Percentiles rank a stretch among this genome's conserved stretches.
Evolutionary conservation across 1,284 basidiomycete genomes (phyloP).

Genomic region (Dichomitus squalens): DNA sequence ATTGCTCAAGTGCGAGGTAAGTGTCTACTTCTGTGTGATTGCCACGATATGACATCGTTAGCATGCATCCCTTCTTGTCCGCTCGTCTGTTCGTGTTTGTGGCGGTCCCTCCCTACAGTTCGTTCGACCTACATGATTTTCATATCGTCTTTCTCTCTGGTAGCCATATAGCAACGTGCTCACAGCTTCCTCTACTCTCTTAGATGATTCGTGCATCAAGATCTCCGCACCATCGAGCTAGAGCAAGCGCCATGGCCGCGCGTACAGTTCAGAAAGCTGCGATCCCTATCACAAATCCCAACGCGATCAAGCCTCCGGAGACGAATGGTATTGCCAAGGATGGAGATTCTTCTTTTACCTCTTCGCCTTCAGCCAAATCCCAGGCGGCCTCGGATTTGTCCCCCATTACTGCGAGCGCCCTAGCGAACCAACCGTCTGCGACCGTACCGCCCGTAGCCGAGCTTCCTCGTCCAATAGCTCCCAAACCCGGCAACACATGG

Average conservation of each 20-base stretch:
- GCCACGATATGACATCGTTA: slow-evolving; percentile 5
- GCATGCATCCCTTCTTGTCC: background rate
- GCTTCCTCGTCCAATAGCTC: slow-evolving; percentile 57
- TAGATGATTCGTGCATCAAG: slow-evolving; percentile 77
- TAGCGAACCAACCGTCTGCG: slow-evolving; percentile 72
- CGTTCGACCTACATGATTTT: background rate
- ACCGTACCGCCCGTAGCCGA: slow-evolving; percentile 69
- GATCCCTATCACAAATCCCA: slow-evolving; percentile 84
- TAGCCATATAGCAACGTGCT: background rate
- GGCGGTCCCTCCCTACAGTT: background rate
- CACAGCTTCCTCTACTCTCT: background rate
- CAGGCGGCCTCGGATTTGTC: slow-evolving; percentile 42
- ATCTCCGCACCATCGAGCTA: slow-evolving; percentile 79
- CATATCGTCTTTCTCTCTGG: background rate
- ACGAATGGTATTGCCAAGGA: slow-evolving; percentile 37
- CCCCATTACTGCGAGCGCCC: slow-evolving; percentile 38
- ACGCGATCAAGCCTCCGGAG: slow-evolving; percentile 53
- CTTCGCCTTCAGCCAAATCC: slow-evolving; percentile 31
- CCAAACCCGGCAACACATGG: slow-evolving; percentile 78
- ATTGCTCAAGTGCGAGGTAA: slow-evolving; percentile 77
- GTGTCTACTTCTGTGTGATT: slow-evolving; percentile 27
- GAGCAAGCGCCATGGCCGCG: slow-evolving; percentile 78
- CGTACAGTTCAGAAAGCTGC: slow-evolving; percentile 77
- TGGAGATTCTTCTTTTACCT: slow-evolving; percentile 28
- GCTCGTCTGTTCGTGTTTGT: slow-evolving; percentile 6